phyloP scores from a whole-genome alignment of 257 asterid genomes.

The Solanum ossicruentum region DNA sequence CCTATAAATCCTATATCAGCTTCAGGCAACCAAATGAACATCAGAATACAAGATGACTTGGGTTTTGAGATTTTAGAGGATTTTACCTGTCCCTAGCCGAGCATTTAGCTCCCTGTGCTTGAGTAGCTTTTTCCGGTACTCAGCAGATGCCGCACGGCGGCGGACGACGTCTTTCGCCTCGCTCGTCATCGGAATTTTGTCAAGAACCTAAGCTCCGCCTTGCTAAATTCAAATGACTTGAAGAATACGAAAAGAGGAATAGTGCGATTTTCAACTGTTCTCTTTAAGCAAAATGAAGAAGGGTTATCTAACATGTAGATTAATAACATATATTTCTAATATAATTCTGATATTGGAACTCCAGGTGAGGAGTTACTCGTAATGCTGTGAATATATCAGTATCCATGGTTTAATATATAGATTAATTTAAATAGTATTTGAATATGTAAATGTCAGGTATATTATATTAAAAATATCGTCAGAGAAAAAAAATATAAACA shows the following conservation, averaged over 20 bases:
- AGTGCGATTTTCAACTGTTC: not conserved
- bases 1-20: not conserved
- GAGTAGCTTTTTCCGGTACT: conserved; percentile 51
- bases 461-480: too few relatives aligned
- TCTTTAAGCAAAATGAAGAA: not conserved
- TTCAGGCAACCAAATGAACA: not conserved
- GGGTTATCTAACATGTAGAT: not conserved
- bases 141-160: conserved; percentile 35
- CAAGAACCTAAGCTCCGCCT: not conserved
- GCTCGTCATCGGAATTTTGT: not conserved
- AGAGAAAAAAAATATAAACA: too few relatives aligned
- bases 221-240: not conserved
- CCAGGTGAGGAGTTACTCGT: too few relatives aligned
- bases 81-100: conserved; percentile 47
- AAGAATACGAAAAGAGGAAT: not conserved
- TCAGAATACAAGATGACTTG: not conserved
- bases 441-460: too few relatives aligned
- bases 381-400: too few relatives aligned
- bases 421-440: too few relatives aligned
- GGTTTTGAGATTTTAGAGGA: conserved; percentile 12
- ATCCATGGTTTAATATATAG: too few relatives aligned
- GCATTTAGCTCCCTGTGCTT: conserved; percentile 58
- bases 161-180: conserved; percentile 51
- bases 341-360: too few relatives aligned
- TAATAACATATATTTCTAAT: too few relatives aligned